Evolutionary conservation across 2,329 filamentous ascomycete species (phyloP), one percentile per base, ranked within the genome.

Genomic region (Talaromyces funiculosus): DNA sequence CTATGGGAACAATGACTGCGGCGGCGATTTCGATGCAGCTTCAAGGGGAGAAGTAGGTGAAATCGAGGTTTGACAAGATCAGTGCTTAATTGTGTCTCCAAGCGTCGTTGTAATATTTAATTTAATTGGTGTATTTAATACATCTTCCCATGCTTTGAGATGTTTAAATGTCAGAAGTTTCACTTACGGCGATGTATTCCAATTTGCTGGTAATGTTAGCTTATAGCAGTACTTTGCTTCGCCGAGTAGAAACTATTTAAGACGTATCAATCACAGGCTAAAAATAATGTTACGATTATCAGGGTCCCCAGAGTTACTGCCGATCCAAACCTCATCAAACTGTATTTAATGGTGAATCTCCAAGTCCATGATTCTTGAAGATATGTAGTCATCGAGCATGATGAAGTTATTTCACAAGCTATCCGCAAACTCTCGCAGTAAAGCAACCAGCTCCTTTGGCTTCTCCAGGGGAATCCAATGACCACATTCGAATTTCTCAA

Each of bases 381-480:
- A 16, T 37, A 37, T 37, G 2, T 37, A 14, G 14, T 14, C 35
- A 4, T 37, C 35, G 2, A 37, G 10, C 14, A 14, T 4, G 5
- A 37, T 5, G 12, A 14, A 37, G 14, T 42, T 1, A 7, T 14
- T 18, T 10, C n/a, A 33, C 20, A 49, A 49, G 4, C 9, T 7
- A 31, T 45, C 51, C 3, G 59, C 42, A 35, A 61, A 61, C 20
- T 24, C 53, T 4, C 42, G 22, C 18, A 61, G 18, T 22, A 61
- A 35, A 16, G 2, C 2, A 20, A 58, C 24, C 14, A 53, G 22
- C 53, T 58, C 54, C 31, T 33, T 37, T 3, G 54, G 43, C 45
- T 58, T 58, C 24, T 61, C 59, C 18, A 57, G 16, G 5, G 24
- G 59, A 53, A 58, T 53, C 59, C 59, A 61, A 58, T 61, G 59